Conservation (phyloP, 768 basidiomycete genomes). For the Lyophyllum decastes region DNA sequence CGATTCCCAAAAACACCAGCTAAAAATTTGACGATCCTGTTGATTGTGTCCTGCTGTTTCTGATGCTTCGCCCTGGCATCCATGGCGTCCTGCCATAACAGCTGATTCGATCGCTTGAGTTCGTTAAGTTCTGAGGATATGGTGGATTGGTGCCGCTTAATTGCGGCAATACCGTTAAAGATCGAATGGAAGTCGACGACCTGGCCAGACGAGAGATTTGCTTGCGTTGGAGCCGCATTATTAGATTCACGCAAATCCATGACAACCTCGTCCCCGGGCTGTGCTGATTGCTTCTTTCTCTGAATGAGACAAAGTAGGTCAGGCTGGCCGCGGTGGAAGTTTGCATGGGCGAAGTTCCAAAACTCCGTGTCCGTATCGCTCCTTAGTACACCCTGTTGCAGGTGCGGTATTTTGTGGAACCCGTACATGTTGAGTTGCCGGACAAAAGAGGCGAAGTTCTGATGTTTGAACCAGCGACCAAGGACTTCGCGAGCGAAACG, state of each 20-base stretch:
- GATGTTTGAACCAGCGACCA: conserved; percentile 96
- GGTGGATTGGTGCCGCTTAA: conserved; percentile 91
- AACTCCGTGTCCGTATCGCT: conserved; percentile 79
- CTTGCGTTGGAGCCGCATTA: conserved; percentile 13
- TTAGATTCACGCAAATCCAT: conserved; percentile 34
- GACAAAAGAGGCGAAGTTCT: conserved; percentile 91
- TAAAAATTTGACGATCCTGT: conserved; percentile 91
- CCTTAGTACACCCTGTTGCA: conserved; percentile 91
- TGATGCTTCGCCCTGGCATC: conserved; percentile 77
- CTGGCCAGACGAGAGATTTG: conserved; percentile 37
- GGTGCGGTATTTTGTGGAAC: conserved; percentile 93
- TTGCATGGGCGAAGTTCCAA: conserved; percentile 90
- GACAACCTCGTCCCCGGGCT: conserved; percentile 35
- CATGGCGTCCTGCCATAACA: conserved; percentile 92
- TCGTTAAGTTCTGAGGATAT: conserved; percentile 89
- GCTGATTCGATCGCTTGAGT: conserved; percentile 82
- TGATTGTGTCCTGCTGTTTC: conserved; percentile 95
- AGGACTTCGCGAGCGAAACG: conserved; percentile 88
- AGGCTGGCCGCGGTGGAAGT: conserved; percentile 88
- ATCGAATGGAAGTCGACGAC: conserved; percentile 78
- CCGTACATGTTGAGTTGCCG: conserved; percentile 96
- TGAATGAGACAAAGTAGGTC: conserved; percentile 87
- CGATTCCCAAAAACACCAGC: conserved; percentile 84
- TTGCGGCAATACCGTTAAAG: conserved; percentile 78
- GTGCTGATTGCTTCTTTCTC: conserved; percentile 71